These are phyloP conservation scores for Thelephora aurantiotincta DNA, from an alignment of 768 basidiomycete genomes.

Conservation along the genomic window DNA sequence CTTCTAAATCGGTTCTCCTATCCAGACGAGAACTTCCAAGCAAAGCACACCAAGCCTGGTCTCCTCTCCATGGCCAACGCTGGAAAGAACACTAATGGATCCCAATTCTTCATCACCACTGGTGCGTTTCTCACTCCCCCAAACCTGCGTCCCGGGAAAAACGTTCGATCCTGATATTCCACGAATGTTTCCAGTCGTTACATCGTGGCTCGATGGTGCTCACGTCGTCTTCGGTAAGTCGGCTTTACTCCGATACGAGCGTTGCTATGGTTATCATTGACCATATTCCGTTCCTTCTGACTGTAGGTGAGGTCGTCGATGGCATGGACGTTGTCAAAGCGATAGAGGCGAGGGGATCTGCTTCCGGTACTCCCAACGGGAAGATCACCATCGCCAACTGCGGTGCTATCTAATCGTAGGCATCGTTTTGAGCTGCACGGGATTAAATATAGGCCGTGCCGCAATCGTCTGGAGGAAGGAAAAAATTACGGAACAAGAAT, in stretches of 20 bases:
- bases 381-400: slow-evolving; percentile 13
- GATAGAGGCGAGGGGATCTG: not conserved
- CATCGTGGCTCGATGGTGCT: slow-evolving; percentile 68
- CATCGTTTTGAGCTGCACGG: too few relatives aligned
- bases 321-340: not conserved
- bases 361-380: not conserved
- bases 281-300: not conserved
- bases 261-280: not conserved
- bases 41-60: slow-evolving; percentile 59
- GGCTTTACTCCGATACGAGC: not conserved
- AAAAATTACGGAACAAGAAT: too few relatives aligned
- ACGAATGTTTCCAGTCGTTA: slow-evolving; percentile 19
- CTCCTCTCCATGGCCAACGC: slow-evolving; percentile 74
- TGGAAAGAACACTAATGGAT: slow-evolving; percentile 74
- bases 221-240: slow-evolving; percentile 75
- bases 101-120: slow-evolving; percentile 88
- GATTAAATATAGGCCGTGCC: too few relatives aligned
- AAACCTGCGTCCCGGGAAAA: too few relatives aligned
- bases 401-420: slow-evolving; percentile 10
- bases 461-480: too few relatives aligned
- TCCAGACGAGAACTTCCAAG: slow-evolving; percentile 73
- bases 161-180: too few relatives aligned
- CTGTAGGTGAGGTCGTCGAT: slow-evolving; percentile 1
- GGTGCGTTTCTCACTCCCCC: slow-evolving; percentile 9
- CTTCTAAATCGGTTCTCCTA: not conserved